Evolutionary conservation across 768 basidiomycete species (phyloP).

Genomic region (Mycena amicta): DNA sequence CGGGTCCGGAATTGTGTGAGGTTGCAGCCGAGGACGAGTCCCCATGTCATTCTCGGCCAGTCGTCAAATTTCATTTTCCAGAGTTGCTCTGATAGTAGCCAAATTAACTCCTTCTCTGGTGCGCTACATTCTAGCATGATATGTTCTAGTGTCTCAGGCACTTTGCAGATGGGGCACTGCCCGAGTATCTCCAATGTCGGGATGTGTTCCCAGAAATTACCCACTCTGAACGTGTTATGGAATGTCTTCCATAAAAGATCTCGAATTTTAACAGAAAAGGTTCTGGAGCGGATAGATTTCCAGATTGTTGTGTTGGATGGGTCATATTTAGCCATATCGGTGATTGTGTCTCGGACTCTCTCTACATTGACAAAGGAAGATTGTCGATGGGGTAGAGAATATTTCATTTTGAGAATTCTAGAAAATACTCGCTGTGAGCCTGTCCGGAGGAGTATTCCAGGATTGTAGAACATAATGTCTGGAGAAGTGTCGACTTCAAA

Average conservation of each 20-base stretch:
- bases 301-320: constrained; percentile 4
- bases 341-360: background rate
- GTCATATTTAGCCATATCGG: background rate
- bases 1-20: background rate
- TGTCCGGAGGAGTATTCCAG: background rate
- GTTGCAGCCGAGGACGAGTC: background rate
- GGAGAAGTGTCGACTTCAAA: background rate
- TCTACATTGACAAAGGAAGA: constrained; percentile 1
- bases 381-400: background rate
- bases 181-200: background rate
- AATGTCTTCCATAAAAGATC: constrained; percentile 7
- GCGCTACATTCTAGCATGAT: background rate
- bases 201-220: constrained; percentile 2
- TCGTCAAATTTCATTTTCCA: background rate
- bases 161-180: background rate
- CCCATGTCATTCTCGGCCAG: background rate
- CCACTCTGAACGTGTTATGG: constrained; percentile 7
- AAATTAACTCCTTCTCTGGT: background rate
- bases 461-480: background rate
- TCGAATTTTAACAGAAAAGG: background rate
- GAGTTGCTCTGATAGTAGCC: background rate
- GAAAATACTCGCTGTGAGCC: constrained; percentile 4
- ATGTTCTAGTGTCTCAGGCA: background rate
- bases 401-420: background rate
- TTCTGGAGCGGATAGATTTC: constrained; percentile 1